Evolutionary conservation across 179 eudicot genomes (phyloP).

Genomic region (Beta macrorhiza): DNA sequence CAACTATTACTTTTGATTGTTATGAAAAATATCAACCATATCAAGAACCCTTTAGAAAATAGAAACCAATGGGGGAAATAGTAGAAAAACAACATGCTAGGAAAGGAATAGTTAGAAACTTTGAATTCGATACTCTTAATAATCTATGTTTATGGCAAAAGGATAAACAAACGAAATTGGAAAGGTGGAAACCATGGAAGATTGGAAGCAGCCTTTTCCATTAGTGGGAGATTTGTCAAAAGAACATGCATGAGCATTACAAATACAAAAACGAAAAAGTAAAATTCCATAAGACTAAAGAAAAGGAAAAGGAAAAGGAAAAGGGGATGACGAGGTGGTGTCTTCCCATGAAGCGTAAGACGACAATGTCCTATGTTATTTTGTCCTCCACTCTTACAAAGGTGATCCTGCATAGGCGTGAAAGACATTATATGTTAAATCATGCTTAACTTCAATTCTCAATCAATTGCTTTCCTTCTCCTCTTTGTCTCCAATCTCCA

Average conservation of each 20-base stretch:
- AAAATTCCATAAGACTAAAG: conserved; percentile 18
- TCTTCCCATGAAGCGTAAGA: conserved; percentile 24
- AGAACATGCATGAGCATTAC: background rate
- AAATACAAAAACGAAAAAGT: conserved; percentile 11
- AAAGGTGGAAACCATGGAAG: conserved; percentile 14
- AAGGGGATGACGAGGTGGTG: conserved; percentile 31
- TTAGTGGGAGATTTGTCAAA: conserved; percentile 24
- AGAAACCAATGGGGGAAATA: too few species aligned
- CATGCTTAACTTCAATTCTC: background rate
- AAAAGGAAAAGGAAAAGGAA: conserved; percentile 21
- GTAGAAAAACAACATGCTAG: too few species aligned
- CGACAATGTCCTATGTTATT: conserved; percentile 30
- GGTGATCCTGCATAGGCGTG: background rate
- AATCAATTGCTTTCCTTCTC: background rate
- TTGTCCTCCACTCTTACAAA: conserved; percentile 36
- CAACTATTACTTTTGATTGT: too few species aligned
- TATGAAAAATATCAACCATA: too few species aligned
- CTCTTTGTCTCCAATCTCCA: background rate
- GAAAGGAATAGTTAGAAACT: too few species aligned
- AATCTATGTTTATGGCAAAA: background rate
- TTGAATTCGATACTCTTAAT: too few species aligned
- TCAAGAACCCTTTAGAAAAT: too few species aligned
- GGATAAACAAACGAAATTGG: background rate
- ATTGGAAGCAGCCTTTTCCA: conserved; percentile 10
- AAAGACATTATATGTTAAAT: background rate